Evolutionary conservation across 2,329 filamentous ascomycete genomes (phyloP).

Genomic region (Diplocarpon rosae): DNA sequence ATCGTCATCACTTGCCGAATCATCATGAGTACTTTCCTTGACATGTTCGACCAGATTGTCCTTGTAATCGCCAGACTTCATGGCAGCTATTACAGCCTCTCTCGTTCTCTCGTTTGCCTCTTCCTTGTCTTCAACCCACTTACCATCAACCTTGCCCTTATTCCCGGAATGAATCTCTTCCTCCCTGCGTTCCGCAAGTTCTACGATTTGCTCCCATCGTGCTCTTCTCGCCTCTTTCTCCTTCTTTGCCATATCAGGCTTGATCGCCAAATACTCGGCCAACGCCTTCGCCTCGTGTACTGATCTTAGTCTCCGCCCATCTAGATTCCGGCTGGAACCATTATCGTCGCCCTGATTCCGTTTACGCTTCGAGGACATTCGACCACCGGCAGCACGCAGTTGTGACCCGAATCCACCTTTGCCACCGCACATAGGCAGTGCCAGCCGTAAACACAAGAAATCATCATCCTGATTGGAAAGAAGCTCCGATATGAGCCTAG

Average conservation of each 20-base stretch:
- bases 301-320: slow-evolving; percentile 79
- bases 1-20: slow-evolving; percentile 26
- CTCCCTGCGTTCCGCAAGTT: slow-evolving; percentile 70
- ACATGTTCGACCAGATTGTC: slow-evolving; percentile 43
- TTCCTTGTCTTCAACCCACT: slow-evolving; percentile 93
- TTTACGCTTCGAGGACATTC: slow-evolving; percentile 90
- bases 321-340: slow-evolving; percentile 84
- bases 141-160: slow-evolving; percentile 65
- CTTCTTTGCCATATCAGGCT: slow-evolving; percentile 93
- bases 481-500: slow-evolving; percentile 47
- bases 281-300: slow-evolving; percentile 92
- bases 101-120: slow-evolving; percentile 76
- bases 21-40: slow-evolving; percentile 30
- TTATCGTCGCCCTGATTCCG: slow-evolving; percentile 75
- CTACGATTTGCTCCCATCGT: slow-evolving; percentile 82
- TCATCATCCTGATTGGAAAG: slow-evolving; percentile 47
- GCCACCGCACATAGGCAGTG: slow-evolving; percentile 71
- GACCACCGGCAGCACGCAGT: slow-evolving; percentile 87
- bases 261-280: slow-evolving; percentile 88
- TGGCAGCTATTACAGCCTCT: slow-evolving; percentile 60
- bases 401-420: slow-evolving; percentile 98
- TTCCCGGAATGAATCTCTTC: slow-evolving; percentile 70
- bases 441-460: slow-evolving; percentile 74
- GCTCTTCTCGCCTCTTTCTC: slow-evolving; percentile 79
- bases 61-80: slow-evolving; percentile 52